A percentile compares a stretch with the other conserved stretches of the same genome.
These are phyloP conservation scores for Gigaspora rosea DNA, from an alignment of 192 early-diverging fungal genomes.

Conservation along the genomic window DNA sequence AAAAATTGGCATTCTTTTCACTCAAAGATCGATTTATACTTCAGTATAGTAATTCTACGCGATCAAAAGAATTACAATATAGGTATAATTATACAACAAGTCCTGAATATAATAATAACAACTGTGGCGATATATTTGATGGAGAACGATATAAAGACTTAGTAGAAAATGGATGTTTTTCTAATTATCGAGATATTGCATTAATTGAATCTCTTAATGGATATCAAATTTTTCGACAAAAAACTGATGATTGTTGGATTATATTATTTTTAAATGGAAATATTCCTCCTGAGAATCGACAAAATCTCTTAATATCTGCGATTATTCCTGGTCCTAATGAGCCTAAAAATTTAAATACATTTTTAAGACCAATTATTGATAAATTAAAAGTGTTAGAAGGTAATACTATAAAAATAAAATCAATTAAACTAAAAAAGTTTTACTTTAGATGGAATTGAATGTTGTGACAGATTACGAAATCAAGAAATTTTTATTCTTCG, in stretches of 20 bases:
- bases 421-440: not conserved
- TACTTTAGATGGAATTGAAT: not conserved
- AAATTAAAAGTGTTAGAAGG: not conserved
- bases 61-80: not conserved
- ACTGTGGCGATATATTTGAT: conserved; percentile 2
- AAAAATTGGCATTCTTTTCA: not conserved
- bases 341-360: not conserved
- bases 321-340: not conserved
- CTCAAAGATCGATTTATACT: not conserved
- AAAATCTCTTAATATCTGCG: not conserved
- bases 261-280: not conserved
- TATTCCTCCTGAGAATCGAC: not conserved
- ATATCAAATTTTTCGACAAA: conserved; percentile 1
- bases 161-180: not conserved
- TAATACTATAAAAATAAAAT: not conserved
- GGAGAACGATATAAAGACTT: not conserved
- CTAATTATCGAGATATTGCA: conserved; percentile 6
- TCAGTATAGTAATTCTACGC: not conserved
- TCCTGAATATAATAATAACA: not conserved
- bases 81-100: not conserved
- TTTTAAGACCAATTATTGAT: not conserved
- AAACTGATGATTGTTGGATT: conserved; percentile 4
- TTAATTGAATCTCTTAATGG: conserved; percentile 3
- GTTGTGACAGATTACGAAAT: not conserved
- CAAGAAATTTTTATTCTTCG: not conserved